Base-by-base conservation (phyloP, 495 filamentous ascomycete genomes). In the Talaromyces nanjingensis region DNA sequence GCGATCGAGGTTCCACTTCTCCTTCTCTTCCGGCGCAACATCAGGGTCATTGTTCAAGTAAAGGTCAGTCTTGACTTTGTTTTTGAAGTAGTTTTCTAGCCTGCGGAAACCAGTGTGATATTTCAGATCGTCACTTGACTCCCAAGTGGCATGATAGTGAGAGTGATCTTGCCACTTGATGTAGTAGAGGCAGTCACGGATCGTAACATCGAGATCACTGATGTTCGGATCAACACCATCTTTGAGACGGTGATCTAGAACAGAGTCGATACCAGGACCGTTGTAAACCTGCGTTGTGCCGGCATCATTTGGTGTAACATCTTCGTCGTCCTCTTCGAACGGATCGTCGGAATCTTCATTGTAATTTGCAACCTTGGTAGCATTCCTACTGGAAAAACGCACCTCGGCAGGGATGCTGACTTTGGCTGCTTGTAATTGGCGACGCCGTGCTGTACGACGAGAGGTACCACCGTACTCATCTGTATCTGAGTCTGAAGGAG, bases 131-230 rank as follows among this genome's bases (percentile, higher is more conserved):
- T 91, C 87, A 24, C 87, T 86, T 0, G 86, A 85, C 73, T 97
- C 91, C 96, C 96, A 98, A 2, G 93, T 94, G 31, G 93, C 87
- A 78, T 99, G 94, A 67, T 92, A 91, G 73, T 98, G 91, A 24
- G 94, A 96, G 75, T 91, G 89, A 65, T 86, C 89, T 74, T 97
- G 91, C 94, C 94, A 99, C 80, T 99, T 99, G 68, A 99, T 93
- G 71, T 88, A 91, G 72, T 91, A 98, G 64, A 96, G 90, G 65
- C 92, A 97, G 68, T 97, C 90, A 61, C 91, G 84, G 65, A 90
- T 89, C 22, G 81, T 83, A 45, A 84, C 65, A 60, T 87, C 79
- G n/a, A 73, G 69, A 22, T 81, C 77, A 27, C 76, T 73, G 29
- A 59, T 64, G 34, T 39, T 31, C 33, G 85, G 74, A 76, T 87